Evolutionary conservation across 805 yeast species (phyloP).

Genomic region (Ogataea zsoltii): DNA sequence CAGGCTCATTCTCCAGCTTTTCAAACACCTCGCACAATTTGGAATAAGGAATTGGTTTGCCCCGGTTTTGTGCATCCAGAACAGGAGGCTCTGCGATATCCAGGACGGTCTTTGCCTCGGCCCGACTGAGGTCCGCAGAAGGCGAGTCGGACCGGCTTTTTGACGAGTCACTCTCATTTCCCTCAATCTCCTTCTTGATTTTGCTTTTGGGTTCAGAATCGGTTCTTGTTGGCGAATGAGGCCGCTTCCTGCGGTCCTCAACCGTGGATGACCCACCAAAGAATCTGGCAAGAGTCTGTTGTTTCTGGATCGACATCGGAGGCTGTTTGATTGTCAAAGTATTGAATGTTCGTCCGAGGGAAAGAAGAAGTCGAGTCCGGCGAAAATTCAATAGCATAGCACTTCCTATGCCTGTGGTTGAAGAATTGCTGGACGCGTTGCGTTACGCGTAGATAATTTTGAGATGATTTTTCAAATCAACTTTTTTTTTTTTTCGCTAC

Average conservation of each 20-base stretch:
- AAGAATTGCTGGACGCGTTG: neutral
- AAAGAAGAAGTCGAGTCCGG: neutral
- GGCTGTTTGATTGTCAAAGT: neutral
- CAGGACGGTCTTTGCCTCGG: constrained; percentile 25
- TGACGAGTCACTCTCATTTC: too few relatives aligned
- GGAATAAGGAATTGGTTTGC: constrained; percentile 36
- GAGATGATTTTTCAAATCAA: neutral
- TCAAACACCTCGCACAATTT: constrained; percentile 68
- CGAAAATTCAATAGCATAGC: neutral
- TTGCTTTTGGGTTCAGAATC: constrained; percentile 5
- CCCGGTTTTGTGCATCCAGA: constrained; percentile 5
- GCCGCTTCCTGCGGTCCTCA: constrained; percentile 11
- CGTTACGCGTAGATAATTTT: neutral
- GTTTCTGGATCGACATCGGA: constrained; percentile 13
- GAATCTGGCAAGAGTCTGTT: constrained; percentile 24
- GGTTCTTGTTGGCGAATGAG: constrained; percentile 5
- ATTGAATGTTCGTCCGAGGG: neutral
- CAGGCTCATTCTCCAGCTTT: constrained; percentile 74
- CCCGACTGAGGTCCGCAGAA: constrained; percentile 14
- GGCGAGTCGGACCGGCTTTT: constrained; percentile 3
- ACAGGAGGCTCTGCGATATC: constrained; percentile 7
- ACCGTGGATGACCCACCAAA: constrained; percentile 14
- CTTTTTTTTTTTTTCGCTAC: neutral
- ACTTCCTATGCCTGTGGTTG: neutral
- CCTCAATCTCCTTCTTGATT: neutral